Evolutionary conservation across 495 filamentous ascomycete genomes (phyloP).

Genomic region (Apodospora peruviana): DNA sequence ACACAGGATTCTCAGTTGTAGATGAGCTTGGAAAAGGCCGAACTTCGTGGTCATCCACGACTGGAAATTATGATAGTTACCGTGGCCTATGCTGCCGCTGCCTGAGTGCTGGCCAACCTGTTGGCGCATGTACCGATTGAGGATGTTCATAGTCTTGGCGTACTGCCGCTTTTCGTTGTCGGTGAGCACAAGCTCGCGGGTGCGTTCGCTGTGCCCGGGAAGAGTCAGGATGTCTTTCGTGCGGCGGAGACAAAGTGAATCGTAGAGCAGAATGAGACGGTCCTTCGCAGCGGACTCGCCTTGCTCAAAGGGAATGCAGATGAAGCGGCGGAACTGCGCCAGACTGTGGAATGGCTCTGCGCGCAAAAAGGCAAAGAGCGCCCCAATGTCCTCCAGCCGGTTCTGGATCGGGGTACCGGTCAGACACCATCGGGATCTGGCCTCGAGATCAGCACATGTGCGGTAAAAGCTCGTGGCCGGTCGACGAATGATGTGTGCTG

Average conservation of each 20-base stretch:
- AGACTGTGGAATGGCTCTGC: slow-evolving; percentile 31
- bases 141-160: slow-evolving; percentile 19
- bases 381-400: slow-evolving; percentile 41
- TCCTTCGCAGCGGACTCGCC: slow-evolving; percentile 15
- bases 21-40: slow-evolving; percentile 33
- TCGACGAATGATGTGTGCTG: slow-evolving; percentile 16
- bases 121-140: slow-evolving; percentile 27
- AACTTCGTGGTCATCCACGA: slow-evolving; percentile 6
- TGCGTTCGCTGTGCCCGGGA: slow-evolving; percentile 16
- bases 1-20: slow-evolving; percentile 42
- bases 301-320: slow-evolving; percentile 23
- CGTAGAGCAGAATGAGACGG: slow-evolving; percentile 30
- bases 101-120: slow-evolving; percentile 20
- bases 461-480: slow-evolving; percentile 10
- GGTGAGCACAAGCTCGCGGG: slow-evolving; percentile 19
- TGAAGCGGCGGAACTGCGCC: slow-evolving; percentile 25
- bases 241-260: slow-evolving; percentile 34
- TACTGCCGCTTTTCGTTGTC: slow-evolving; percentile 29
- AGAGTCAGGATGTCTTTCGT: slow-evolving; percentile 35
- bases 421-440: slow-evolving; percentile 39
- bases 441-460: slow-evolving; percentile 21
- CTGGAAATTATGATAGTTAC: neutral
- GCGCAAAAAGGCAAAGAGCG: slow-evolving; percentile 43
- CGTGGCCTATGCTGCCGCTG: slow-evolving; percentile 2
- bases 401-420: slow-evolving; percentile 50